Evolutionary conservation across 2,329 filamentous ascomycete genomes (phyloP), one percentile per base, ranked within the genome.

Genomic region (Fusarium nanum): DNA sequence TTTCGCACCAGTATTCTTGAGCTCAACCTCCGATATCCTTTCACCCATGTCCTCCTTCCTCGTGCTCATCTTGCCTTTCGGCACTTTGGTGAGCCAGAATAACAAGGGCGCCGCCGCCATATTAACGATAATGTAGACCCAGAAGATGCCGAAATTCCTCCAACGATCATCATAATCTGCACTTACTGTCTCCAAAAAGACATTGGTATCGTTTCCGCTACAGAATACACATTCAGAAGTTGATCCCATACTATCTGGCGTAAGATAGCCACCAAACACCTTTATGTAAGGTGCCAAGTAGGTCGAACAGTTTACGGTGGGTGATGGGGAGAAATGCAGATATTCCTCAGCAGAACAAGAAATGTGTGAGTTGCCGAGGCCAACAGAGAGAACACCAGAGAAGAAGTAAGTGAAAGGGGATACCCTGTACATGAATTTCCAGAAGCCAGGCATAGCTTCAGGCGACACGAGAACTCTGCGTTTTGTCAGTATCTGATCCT

Each of bases 401-500:
- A 95, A 88, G 18, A 96, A 82, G 77, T 97, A 97, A 0, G 92
- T 94, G 73, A 97, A 92, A 0, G 94, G 93, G 0, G 91, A 93
- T 50, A 94, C 81, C 48, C 91, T 88, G 80, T 95, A 95, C 75
- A 76, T 72, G 28, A 75, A 74, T 41, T 76, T 73, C 74, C 74
- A 80, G 64, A 87, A 87, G 6, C 88, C 88, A 3, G 89, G 90
- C 27, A 85, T 80, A 13, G 85, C 86, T 11, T 87, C 87, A 32
- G 74, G 74, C 1, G 59, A 53, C 0, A 73, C 74, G n/a, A 76
- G 65, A 2, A 76, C 68, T 46, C 48, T 50, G 8, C 2, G 0
- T 3, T 2, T 12, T 25, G 6, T 50, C 23, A 50, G 48, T 13
- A 6, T 13, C 8, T 20, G 22, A 34, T 14, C 10, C 6, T 9